Evolutionary conservation across 2,329 filamentous ascomycete species (phyloP).

Genomic region (Aspergillus melleus): DNA sequence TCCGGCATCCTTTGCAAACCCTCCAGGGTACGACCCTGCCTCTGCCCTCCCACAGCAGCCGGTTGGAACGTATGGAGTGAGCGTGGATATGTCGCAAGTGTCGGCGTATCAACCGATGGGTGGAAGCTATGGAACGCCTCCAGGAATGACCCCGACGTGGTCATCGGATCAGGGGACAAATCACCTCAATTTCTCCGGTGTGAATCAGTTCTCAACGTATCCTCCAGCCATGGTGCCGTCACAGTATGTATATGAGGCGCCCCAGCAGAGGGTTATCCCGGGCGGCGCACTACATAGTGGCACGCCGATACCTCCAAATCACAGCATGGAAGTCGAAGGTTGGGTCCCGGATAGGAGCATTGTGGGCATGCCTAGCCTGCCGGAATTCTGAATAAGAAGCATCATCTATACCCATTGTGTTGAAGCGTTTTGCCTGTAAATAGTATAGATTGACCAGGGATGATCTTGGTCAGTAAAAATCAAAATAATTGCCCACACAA

Average conservation of each 20-base stretch:
- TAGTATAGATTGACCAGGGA: neutral
- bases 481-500: too few species aligned
- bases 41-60: conserved; percentile 7
- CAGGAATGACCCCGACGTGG: conserved; percentile 26
- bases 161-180: conserved; percentile 19
- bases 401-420: neutral
- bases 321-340: conserved; percentile 31
- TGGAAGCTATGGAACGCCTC: conserved; percentile 19
- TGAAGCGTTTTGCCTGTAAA: neutral
- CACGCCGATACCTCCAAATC: conserved; percentile 14
- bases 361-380: conserved; percentile 28
- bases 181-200: conserved; percentile 2
- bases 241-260: conserved; percentile 25
- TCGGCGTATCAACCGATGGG: conserved; percentile 19
- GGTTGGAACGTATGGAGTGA: conserved; percentile 17
- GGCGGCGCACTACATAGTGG: conserved; percentile 10
- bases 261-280: conserved; percentile 17
- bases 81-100: conserved; percentile 15
- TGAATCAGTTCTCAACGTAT: conserved; percentile 21
- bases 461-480: neutral
- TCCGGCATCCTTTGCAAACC: conserved; percentile 2
- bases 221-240: conserved; percentile 20
- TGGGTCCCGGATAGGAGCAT: conserved; percentile 33
- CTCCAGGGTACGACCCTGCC: conserved; percentile 9
- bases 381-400: conserved; percentile 20